Conservation (phyloP, 2,329 filamentous ascomycete genomes). For the Aspergillus pseudonomiae region DNA sequence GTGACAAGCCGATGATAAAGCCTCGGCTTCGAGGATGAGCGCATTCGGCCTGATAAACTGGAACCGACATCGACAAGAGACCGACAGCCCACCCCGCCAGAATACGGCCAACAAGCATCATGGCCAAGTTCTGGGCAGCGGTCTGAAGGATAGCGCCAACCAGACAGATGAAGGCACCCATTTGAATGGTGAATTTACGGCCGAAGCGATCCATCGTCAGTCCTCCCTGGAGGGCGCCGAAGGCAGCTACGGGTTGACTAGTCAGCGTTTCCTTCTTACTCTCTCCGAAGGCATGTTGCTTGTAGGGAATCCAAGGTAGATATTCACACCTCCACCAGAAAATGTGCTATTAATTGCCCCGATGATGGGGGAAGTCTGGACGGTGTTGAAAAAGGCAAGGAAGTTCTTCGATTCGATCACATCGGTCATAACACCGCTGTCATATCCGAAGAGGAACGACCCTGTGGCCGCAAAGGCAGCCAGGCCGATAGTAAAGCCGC, state of each 20-base stretch:
- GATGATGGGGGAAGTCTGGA: conserved; percentile 54
- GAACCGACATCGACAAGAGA: conserved; percentile 55
- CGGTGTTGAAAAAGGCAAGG: conserved; percentile 59
- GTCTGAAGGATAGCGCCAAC: conserved; percentile 63
- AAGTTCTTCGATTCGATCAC: conserved; percentile 62
- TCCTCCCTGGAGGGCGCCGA: conserved; percentile 58
- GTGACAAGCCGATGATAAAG: conserved; percentile 45
- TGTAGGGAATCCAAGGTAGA: not conserved
- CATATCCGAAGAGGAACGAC: conserved; percentile 46
- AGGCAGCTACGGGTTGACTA: conserved; percentile 36
- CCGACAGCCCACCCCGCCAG: conserved; percentile 54
- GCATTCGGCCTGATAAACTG: conserved; percentile 66
- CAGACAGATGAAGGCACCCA: conserved; percentile 61
- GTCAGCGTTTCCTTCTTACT: conserved; percentile 8
- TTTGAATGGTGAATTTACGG: conserved; percentile 61
- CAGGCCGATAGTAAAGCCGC: conserved; percentile 42
- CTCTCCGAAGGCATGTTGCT: not conserved
- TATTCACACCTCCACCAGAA: conserved; percentile 52
- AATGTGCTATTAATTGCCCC: conserved; percentile 68
- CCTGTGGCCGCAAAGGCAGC: conserved; percentile 48
- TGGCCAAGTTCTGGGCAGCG: conserved; percentile 57
- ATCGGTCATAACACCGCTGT: conserved; percentile 41
- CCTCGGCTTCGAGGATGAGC: conserved; percentile 62
- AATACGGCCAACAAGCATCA: conserved; percentile 61
- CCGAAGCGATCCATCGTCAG: conserved; percentile 65